Percentiles rank a stretch among this genome's conserved stretches.
These are phyloP conservation scores for Aureobasidium subglaciale DNA, from an alignment of 2,329 filamentous ascomycete species.

Conservation along the genomic window DNA sequence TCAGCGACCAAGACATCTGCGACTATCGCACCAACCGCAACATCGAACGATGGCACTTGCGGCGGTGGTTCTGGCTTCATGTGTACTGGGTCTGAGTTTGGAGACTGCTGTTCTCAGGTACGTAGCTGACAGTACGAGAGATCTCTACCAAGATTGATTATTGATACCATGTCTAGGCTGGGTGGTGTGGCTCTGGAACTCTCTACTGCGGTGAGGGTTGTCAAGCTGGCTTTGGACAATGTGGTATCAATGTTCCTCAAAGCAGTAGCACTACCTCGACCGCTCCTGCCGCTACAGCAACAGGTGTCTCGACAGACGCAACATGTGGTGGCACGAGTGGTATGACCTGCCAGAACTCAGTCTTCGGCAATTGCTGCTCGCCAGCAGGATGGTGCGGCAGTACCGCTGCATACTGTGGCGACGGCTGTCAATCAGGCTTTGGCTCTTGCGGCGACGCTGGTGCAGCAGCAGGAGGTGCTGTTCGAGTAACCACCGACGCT, in stretches of 20 bases:
- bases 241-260: conserved; percentile 12
- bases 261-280: conserved; percentile 4
- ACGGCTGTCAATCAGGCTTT: conserved; percentile 23
- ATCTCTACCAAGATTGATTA: background rate
- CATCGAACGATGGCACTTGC: conserved; percentile 8
- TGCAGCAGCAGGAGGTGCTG: background rate
- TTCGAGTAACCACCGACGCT: background rate
- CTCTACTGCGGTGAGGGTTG: conserved; percentile 23
- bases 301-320: conserved; percentile 20
- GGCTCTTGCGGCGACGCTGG: conserved; percentile 18
- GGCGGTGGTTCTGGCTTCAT: conserved; percentile 11
- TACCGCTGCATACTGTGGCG: conserved; percentile 35
- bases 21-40: background rate
- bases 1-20: conserved; percentile 16
- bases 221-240: conserved; percentile 26
- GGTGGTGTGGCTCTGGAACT: conserved; percentile 13
- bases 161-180: background rate
- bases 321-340: conserved; percentile 30
- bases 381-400: conserved; percentile 31
- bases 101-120: conserved; percentile 11
- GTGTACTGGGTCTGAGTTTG: conserved; percentile 13
- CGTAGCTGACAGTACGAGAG: background rate
- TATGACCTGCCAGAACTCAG: conserved; percentile 29
- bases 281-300: background rate
- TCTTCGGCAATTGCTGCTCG: conserved; percentile 30